Conservation (phyloP, 2,329 filamentous ascomycete genomes). For the Colletotrichum agaves region DNA sequence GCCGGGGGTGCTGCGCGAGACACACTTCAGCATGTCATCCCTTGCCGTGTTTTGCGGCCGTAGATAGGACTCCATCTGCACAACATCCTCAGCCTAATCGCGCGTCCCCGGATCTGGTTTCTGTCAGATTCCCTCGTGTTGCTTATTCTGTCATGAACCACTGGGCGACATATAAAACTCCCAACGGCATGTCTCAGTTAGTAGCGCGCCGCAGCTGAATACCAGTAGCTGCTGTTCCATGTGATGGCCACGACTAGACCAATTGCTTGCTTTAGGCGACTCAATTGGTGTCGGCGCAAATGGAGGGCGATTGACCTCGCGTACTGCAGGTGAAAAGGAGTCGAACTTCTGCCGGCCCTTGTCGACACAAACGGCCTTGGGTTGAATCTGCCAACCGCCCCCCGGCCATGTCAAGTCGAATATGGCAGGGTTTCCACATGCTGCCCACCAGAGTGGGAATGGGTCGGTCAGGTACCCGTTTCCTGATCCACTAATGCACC, state of each 20-base stretch:
- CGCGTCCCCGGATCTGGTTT: conserved; percentile 13
- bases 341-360: conserved; percentile 17
- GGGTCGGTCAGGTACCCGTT: conserved; percentile 33
- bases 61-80: conserved; percentile 28
- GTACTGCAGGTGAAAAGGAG: conserved; percentile 32
- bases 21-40: conserved; percentile 14
- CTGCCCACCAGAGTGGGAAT: conserved; percentile 32
- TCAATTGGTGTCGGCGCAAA: not conserved
- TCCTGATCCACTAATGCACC: conserved; percentile 38
- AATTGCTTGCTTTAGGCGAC: not conserved
- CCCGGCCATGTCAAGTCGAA: conserved; percentile 35
- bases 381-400: conserved; percentile 19
- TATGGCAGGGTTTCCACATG: conserved; percentile 33
- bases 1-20: conserved; percentile 22
- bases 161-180: not conserved
- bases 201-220: not conserved
- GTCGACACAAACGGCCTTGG: conserved; percentile 20
- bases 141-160: not conserved
- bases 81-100: conserved; percentile 29
- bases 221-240: not conserved
- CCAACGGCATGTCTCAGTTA: not conserved
- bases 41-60: conserved; percentile 3
- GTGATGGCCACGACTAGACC: not conserved
- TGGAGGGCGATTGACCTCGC: conserved; percentile 1
- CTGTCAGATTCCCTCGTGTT: conserved; percentile 16